A percentile compares a stretch with the other conserved stretches of the same genome.
Conservation (phyloP, 1,139 yeast genomes). For the Geotrichum siamense region DNA sequence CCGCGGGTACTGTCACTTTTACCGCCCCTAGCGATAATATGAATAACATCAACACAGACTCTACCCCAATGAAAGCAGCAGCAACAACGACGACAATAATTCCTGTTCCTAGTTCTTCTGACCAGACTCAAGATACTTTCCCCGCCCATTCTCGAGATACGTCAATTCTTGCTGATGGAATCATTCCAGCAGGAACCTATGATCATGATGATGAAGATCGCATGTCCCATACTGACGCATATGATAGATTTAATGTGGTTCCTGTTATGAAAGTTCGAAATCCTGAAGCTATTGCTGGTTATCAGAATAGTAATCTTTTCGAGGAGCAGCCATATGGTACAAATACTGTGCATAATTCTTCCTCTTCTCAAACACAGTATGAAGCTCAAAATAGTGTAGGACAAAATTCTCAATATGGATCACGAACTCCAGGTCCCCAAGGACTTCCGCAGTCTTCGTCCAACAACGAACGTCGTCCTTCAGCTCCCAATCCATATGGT, state of each 20-base stretch:
- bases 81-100: background rate
- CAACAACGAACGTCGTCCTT: no score
- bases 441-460: no score
- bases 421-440: no score
- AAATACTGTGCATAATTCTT: no score
- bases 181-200: constrained; percentile 17
- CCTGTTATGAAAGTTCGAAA: constrained; percentile 10
- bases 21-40: background rate
- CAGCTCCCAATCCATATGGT: no score
- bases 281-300: constrained; percentile 7
- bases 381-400: no score
- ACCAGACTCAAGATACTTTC: background rate
- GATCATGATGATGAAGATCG: constrained; percentile 3
- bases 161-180: constrained; percentile 11
- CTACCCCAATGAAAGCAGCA: background rate
- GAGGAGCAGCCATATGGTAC: background rate
- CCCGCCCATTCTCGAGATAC: background rate
- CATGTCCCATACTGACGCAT: background rate
- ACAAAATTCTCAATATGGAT: no score
- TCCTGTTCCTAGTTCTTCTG: background rate
- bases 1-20: no score
- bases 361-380: no score
- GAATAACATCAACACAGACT: no score
- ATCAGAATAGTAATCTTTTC: no score
- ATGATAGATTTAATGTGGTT: constrained; percentile 8